These are phyloP conservation scores for Solanum infundibuliforme DNA, from an alignment of 257 asterid species.

Conservation along the genomic window DNA sequence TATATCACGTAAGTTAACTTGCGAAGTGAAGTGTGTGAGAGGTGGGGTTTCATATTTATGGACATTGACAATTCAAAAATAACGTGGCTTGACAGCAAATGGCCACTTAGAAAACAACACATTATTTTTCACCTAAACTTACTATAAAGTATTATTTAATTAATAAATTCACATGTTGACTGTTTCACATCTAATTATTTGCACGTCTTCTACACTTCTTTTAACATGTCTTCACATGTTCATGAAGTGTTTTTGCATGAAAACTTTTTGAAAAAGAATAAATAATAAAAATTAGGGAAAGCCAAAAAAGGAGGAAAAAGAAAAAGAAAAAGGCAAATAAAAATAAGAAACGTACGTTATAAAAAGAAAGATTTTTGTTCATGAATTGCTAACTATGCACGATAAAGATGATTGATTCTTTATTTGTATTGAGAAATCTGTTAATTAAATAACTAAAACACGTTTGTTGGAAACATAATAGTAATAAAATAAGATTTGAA, in stretches of 20 bases:
- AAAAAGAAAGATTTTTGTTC: neutral
- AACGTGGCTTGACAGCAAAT: constrained; percentile 23
- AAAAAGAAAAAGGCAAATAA: neutral
- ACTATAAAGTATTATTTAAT: neutral
- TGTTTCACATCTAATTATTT: neutral
- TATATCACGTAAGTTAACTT: no score
- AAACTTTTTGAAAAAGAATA: neutral
- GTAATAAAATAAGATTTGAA: neutral
- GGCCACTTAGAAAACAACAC: neutral
- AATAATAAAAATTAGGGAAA: neutral
- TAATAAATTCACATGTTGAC: constrained; percentile 2
- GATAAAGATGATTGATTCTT: neutral
- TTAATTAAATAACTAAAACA: no score
- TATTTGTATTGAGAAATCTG: no score
- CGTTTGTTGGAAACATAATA: neutral
- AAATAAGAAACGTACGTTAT: neutral
- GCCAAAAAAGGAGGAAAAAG: neutral
- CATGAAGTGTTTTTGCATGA: neutral
- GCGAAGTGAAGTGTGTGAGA: neutral
- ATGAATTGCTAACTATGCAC: neutral
- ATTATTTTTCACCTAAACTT: neutral
- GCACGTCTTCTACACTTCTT: neutral
- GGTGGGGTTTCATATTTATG: neutral
- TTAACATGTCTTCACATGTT: neutral
- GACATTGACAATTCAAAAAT: neutral